These are phyloP conservation scores for Lomentospora prolificans DNA, from an alignment of 2,329 filamentous ascomycete genomes.

Conservation along the genomic window DNA sequence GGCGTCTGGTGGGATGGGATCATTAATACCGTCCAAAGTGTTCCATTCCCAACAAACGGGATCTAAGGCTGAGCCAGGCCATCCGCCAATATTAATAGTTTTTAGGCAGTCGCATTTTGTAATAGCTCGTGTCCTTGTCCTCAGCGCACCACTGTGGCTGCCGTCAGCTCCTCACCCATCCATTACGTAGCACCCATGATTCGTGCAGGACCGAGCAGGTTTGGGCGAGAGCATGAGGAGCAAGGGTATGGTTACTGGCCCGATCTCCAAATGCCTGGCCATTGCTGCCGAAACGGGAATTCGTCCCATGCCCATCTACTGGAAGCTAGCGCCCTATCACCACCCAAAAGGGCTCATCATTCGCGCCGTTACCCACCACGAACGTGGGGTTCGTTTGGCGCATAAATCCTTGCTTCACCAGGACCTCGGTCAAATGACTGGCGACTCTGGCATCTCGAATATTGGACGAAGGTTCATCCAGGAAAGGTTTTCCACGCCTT, in stretches of 20 bases:
- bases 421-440: no score
- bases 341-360: neutral
- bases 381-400: neutral
- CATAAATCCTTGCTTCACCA: no score
- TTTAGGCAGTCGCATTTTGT: neutral
- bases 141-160: neutral
- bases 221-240: neutral
- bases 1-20: neutral
- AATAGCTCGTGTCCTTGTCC: neutral
- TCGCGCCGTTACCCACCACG: neutral
- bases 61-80: neutral
- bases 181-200: neutral
- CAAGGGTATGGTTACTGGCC: neutral
- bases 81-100: neutral
- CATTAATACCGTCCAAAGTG: neutral
- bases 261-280: neutral
- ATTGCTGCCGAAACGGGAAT: neutral
- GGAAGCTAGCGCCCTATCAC: no score
- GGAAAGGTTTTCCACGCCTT: no score
- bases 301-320: neutral
- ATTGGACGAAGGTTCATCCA: no score
- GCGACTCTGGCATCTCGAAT: no score
- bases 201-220: neutral
- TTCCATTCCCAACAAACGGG: neutral
- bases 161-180: neutral